Conservation (phyloP, 768 basidiomycete species). For the Solioccasus polychromus region DNA sequence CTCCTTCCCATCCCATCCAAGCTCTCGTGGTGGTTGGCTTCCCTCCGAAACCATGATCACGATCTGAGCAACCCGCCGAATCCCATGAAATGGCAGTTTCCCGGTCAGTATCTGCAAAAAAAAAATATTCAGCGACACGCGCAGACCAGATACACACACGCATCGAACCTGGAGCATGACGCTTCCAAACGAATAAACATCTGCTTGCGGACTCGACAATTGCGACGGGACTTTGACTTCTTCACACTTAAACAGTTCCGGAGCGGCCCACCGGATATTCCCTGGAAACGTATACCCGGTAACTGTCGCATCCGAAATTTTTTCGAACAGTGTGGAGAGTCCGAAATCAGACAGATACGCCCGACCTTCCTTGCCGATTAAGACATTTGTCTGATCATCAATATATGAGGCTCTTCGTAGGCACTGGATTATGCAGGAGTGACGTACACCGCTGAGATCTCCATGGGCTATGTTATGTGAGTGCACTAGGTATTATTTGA, state of each 20-base stretch:
- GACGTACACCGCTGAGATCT: slow-evolving; percentile 37
- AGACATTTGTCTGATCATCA: slow-evolving; percentile 19
- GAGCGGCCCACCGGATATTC: slow-evolving; percentile 31
- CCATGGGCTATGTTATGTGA: slow-evolving; percentile 34
- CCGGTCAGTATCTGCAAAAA: slow-evolving; percentile 20
- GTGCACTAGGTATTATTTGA: slow-evolving; percentile 17
- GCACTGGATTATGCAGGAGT: neutral
- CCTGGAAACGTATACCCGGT: slow-evolving; percentile 15
- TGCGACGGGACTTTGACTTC: slow-evolving; percentile 1
- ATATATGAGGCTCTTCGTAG: neutral
- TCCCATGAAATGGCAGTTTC: slow-evolving; percentile 21
- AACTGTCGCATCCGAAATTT: slow-evolving; percentile 4
- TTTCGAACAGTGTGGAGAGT: slow-evolving; percentile 19
- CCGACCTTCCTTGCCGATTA: slow-evolving; percentile 8
- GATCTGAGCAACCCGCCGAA: slow-evolving; percentile 21
- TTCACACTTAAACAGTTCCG: slow-evolving; percentile 18
- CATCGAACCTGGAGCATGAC: slow-evolving; percentile 27
- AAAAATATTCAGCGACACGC: neutral
- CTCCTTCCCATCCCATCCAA: slow-evolving; percentile 19
- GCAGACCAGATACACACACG: neutral
- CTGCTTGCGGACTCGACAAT: slow-evolving; percentile 12
- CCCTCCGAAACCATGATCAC: slow-evolving; percentile 20
- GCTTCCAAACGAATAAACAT: slow-evolving; percentile 31
- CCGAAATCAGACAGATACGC: slow-evolving; percentile 33
- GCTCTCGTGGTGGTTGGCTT: slow-evolving; percentile 6